These are phyloP conservation scores for Crepidotus variabilis DNA, from an alignment of 768 basidiomycete species.

Conservation along the genomic window DNA sequence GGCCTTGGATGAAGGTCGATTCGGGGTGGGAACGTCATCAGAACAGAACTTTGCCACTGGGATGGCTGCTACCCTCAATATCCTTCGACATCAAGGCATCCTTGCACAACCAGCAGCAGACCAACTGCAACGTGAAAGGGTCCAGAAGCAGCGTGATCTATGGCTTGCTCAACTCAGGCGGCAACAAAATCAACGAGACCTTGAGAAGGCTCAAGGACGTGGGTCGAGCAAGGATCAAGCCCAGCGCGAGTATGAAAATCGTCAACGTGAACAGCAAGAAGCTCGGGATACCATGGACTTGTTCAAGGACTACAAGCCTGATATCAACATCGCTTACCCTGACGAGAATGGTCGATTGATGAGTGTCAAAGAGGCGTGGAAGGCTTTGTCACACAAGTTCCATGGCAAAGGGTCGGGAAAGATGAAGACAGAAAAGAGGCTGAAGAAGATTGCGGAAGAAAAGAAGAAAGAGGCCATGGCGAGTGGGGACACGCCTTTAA, in stretches of 20 bases:
- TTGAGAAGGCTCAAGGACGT: slow-evolving; percentile 71
- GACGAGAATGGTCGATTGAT: slow-evolving; percentile 90
- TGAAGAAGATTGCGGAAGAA: slow-evolving; percentile 98
- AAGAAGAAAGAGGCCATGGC: slow-evolving; percentile 91
- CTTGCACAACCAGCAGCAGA: slow-evolving; percentile 63
- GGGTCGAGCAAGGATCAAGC: slow-evolving; percentile 89
- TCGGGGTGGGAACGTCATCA: slow-evolving; percentile 55
- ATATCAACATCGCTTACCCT: slow-evolving; percentile 93
- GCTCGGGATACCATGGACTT: slow-evolving; percentile 74
- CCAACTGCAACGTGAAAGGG: slow-evolving; percentile 69
- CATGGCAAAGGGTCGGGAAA: slow-evolving; percentile 96
- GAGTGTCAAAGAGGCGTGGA: slow-evolving; percentile 97
- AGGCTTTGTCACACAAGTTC: slow-evolving; percentile 95
- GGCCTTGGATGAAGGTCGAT: slow-evolving; percentile 20
- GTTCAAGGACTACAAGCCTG: slow-evolving; percentile 95
- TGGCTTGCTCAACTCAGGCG: slow-evolving; percentile 89
- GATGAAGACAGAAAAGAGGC: slow-evolving; percentile 94
- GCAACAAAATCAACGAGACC: slow-evolving; percentile 71
- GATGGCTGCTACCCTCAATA: slow-evolving; percentile 83
- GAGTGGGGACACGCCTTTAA: slow-evolving; percentile 92
- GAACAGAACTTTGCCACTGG: slow-evolving; percentile 83
- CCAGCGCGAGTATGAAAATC: slow-evolving; percentile 92
- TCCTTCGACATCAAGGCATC: slow-evolving; percentile 91
- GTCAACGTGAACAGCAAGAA: slow-evolving; percentile 87
- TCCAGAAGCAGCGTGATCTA: slow-evolving; percentile 79